phyloP scores from a whole-genome alignment of 1,284 basidiomycete genomes.

The Sanghuangporus weigelae region DNA sequence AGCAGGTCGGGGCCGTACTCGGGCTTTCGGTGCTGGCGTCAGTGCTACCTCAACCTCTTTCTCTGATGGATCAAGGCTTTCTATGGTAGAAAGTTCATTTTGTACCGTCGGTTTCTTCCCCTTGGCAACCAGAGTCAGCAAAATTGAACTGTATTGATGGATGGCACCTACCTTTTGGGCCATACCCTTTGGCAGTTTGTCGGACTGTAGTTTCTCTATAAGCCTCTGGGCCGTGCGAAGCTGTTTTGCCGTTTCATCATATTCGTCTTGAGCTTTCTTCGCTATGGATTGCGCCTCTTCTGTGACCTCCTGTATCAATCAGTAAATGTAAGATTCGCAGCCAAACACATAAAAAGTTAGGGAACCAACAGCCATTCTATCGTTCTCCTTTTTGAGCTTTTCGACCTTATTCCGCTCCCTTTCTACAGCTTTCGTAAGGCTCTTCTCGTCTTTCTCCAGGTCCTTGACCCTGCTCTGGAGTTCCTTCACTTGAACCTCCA shows the following conservation, averaged over 20 bases:
- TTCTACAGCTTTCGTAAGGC: constrained; percentile 29
- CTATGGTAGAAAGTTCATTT: background rate
- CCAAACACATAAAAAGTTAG: background rate
- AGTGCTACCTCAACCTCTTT: constrained; percentile 12
- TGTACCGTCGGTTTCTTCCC: background rate
- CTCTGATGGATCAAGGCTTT: constrained; percentile 6
- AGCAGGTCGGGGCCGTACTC: constrained; percentile 2
- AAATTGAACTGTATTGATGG: background rate
- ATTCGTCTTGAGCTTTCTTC: constrained; percentile 21
- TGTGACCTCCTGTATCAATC: constrained; percentile 15
- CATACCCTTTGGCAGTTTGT: background rate
- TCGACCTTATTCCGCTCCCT: constrained; percentile 39
- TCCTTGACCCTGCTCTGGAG: constrained; percentile 41
- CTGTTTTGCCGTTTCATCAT: constrained; percentile 23
- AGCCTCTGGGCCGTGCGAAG: constrained; percentile 22
- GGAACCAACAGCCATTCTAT: constrained; percentile 10
- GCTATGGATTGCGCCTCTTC: constrained; percentile 19
- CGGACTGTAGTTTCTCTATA: constrained; percentile 10
- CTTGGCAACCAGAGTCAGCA: background rate
- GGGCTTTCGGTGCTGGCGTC: constrained; percentile 8
- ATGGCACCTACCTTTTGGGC: background rate
- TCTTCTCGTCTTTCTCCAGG: constrained; percentile 29
- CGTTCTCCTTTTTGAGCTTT: constrained; percentile 35
- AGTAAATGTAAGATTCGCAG: background rate
- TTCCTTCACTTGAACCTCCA: constrained; percentile 50